phyloP scores from a whole-genome alignment of 2,329 filamentous ascomycete species.

The Fusarium tanahbumbuense region DNA sequence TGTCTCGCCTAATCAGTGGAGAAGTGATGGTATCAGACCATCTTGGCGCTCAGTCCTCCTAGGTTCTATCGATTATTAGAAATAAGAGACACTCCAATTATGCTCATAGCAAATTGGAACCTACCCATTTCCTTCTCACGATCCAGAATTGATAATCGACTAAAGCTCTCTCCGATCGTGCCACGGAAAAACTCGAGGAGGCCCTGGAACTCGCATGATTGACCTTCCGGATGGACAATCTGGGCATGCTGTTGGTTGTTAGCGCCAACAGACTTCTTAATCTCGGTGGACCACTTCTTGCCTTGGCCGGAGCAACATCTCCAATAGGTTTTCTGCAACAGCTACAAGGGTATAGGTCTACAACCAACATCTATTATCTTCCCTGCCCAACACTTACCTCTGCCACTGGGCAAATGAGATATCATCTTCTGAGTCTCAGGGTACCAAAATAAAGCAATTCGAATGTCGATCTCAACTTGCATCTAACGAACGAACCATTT shows the following conservation, averaged over 20 bases:
- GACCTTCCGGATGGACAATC: background rate
- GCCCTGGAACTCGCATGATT: background rate
- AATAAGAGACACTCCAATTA: background rate
- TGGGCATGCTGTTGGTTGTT: conserved; percentile 1
- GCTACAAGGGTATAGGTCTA: background rate
- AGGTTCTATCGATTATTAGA: background rate
- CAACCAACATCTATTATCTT: background rate
- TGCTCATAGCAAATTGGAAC: too few species aligned
- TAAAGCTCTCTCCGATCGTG: background rate
- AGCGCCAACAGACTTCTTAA: background rate
- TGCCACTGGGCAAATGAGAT: background rate
- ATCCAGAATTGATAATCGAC: background rate
- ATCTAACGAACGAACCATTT: background rate
- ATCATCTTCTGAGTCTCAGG: background rate
- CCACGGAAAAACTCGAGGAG: background rate
- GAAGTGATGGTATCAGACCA: background rate
- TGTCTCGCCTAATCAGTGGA: background rate
- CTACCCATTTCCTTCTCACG: background rate
- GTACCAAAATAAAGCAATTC: background rate
- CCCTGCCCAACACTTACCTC: too few species aligned
- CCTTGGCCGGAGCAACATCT: background rate
- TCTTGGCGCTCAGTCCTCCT: background rate
- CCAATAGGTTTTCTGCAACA: background rate
- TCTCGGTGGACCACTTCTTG: background rate
- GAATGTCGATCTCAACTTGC: background rate